phyloP scores from a whole-genome alignment of 306 rosid species.

The Vigna mungo region DNA sequence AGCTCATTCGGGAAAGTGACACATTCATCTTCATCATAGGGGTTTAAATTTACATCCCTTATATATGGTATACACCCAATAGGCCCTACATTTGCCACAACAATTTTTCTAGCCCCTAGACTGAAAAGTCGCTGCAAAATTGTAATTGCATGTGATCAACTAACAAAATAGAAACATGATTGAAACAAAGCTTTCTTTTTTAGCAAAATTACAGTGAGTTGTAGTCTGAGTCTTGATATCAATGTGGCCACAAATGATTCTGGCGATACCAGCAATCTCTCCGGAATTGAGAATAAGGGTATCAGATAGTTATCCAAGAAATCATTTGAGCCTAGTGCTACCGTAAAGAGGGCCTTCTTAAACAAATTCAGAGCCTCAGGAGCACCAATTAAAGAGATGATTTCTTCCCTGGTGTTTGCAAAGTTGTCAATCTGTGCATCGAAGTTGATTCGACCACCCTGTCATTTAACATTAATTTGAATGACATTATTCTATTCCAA shows the following conservation, averaged over 20 bases:
- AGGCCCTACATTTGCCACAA: slow-evolving; percentile 78
- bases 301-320: slow-evolving; percentile 69
- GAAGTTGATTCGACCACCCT: slow-evolving; percentile 75
- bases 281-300: slow-evolving; percentile 56
- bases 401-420: slow-evolving; percentile 69
- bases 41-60: slow-evolving; percentile 62
- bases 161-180: not conserved
- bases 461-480: not conserved
- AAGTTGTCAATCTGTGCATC: slow-evolving; percentile 73
- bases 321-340: slow-evolving; percentile 74
- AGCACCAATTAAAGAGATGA: slow-evolving; percentile 59
- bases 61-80: slow-evolving; percentile 75
- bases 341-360: slow-evolving; percentile 52
- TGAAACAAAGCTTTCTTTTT: not conserved
- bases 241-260: slow-evolving; percentile 58
- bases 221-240: slow-evolving; percentile 61
- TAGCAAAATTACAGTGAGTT: slow-evolving; percentile 56
- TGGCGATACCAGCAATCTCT: slow-evolving; percentile 55
- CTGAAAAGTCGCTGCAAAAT: slow-evolving; percentile 61
- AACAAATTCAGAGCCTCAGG: slow-evolving; percentile 50
- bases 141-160: not conserved
- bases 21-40: slow-evolving; percentile 54
- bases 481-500: too few species aligned
- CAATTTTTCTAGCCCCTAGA: slow-evolving; percentile 70
- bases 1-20: slow-evolving; percentile 59